Evolutionary conservation across 2,329 filamentous ascomycete genomes (phyloP).

Genomic region (Mollisia scopiformis): DNA sequence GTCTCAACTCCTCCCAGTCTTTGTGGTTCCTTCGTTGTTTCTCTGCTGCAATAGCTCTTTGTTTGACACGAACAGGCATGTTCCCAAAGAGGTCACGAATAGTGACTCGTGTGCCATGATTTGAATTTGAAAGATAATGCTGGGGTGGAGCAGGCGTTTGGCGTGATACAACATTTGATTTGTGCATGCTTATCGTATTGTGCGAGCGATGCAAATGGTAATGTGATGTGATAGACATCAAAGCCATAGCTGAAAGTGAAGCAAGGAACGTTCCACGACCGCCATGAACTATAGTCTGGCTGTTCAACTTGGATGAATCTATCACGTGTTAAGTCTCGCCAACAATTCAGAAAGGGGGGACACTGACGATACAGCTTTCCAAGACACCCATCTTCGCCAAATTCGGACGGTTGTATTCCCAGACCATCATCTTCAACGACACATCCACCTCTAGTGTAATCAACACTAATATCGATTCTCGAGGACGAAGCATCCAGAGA

Average conservation of each 20-base stretch:
- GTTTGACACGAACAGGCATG: slow-evolving; percentile 89
- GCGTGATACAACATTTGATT: slow-evolving; percentile 66
- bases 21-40: slow-evolving; percentile 53
- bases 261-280: slow-evolving; percentile 75
- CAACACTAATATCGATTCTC: slow-evolving; percentile 70
- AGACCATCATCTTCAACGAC: slow-evolving; percentile 81
- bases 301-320: slow-evolving; percentile 79
- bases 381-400: slow-evolving; percentile 69
- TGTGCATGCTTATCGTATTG: slow-evolving; percentile 71
- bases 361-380: slow-evolving; percentile 72
- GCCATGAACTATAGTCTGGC: slow-evolving; percentile 58
- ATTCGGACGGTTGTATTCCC: slow-evolving; percentile 77
- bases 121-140: slow-evolving; percentile 55
- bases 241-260: slow-evolving; percentile 73
- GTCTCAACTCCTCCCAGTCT: slow-evolving; percentile 56
- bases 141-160: slow-evolving; percentile 62
- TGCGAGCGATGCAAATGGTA: slow-evolving; percentile 61
- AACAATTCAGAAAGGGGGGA: slow-evolving; percentile 1
- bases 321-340: slow-evolving; percentile 25
- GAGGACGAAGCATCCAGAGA: slow-evolving; percentile 78
- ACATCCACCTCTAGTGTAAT: slow-evolving; percentile 77
- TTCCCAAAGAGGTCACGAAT: slow-evolving; percentile 85
- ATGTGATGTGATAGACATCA: slow-evolving; percentile 77
- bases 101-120: slow-evolving; percentile 74
- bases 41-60: slow-evolving; percentile 61